Evolutionary conservation across 2,329 filamentous ascomycete species (phyloP), one percentile per base, ranked within the genome.

Genomic region (Aspergillus sp.): DNA sequence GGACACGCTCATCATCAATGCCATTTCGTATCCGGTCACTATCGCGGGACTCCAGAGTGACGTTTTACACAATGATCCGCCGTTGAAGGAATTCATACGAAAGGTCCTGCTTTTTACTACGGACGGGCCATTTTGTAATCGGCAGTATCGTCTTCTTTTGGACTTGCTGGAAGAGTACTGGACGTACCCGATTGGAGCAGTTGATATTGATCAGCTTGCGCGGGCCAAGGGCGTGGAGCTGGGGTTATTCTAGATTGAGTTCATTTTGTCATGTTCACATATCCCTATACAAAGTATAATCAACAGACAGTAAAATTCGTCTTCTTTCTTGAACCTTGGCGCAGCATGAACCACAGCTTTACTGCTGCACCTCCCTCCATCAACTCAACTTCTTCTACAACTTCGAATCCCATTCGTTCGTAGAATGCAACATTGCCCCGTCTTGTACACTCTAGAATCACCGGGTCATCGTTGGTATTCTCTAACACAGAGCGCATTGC

Each of bases 151-250:
- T 3, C n/a, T 53, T 5, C 17, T 61, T 17, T 15, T 52, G 5
- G 43, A 59, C 7, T 39, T 71, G 4, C 43, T 70, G 32, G 65
- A 69, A 18, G 68, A 69, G 15, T 54, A 66, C 42, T 71, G 69
- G 68, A 20, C 48, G 7, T 53, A 48, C 11, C 49, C 58, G 15
- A 58, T 63, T 22, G 47, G 53, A 5, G 49, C 34, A 12, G 44
- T 62, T 2, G 62, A 52, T 48, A 60, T 69, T 11, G 57, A 71
- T 52, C 53, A 61, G 3, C 30, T 70, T 13, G 68, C 66, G 5
- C 58, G 58, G 5, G 42, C 34, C 12, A 60, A 45, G 34, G 64
- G 56, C 2, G n/a, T 70, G 3, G 69, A 71, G 38, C 58, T 70
- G 42, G 68, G 66, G 2, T 48, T 70, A 22, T 49, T 55, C 18